phyloP scores from a whole-genome alignment of 1,284 basidiomycete species.

The Ceratobasidium sp. region DNA sequence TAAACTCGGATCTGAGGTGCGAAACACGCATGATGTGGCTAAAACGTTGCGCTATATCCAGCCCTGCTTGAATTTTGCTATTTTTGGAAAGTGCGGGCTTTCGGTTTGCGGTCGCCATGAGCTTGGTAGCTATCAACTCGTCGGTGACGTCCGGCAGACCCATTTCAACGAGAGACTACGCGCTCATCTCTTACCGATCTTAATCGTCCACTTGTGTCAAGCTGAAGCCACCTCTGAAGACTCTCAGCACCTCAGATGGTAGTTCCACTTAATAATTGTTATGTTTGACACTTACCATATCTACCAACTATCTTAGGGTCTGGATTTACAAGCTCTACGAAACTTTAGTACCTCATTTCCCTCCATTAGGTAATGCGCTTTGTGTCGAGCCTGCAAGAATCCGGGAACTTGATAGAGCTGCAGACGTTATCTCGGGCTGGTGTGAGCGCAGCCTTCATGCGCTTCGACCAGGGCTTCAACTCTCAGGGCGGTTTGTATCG shows the following conservation, averaged over 20 bases:
- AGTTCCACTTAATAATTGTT: neutral
- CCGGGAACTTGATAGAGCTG: neutral
- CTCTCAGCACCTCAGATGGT: neutral
- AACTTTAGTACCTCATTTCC: slow-evolving; percentile 12
- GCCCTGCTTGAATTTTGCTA: slow-evolving; percentile 21
- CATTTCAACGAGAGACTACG: slow-evolving; percentile 19
- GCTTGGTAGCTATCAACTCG: neutral
- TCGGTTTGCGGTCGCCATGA: slow-evolving; percentile 5
- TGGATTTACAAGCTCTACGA: slow-evolving; percentile 16
- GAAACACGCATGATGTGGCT: neutral
- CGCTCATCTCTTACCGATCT: slow-evolving; percentile 12
- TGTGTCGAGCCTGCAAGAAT: slow-evolving; percentile 5
- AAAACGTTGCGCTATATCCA: neutral
- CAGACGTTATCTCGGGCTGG: neutral
- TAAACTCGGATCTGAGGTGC: neutral
- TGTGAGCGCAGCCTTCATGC: slow-evolving; percentile 10
- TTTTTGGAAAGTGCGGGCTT: slow-evolving; percentile 23
- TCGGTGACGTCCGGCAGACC: neutral
- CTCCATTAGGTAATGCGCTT: slow-evolving; percentile 5
- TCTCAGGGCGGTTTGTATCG: slow-evolving; percentile 17
- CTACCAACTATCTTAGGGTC: neutral
- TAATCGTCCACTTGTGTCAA: neutral
- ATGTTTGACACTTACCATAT: too few relatives aligned
- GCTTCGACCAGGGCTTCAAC: neutral
- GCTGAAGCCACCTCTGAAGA: neutral